phyloP scores from a whole-genome alignment of 495 filamentous ascomycete genomes.

The Penicillium pulvis region DNA sequence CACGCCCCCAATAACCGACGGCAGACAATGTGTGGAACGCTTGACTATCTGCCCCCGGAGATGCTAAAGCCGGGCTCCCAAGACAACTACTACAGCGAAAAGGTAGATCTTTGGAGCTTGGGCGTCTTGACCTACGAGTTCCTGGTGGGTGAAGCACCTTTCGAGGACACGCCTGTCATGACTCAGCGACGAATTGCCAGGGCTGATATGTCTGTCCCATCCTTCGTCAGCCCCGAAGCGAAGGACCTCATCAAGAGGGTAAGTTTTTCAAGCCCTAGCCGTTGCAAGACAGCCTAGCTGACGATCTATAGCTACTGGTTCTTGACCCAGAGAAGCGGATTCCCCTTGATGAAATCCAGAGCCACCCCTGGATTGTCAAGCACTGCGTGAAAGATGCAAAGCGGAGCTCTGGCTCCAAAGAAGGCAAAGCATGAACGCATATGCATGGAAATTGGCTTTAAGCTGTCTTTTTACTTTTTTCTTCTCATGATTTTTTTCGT shows the following conservation, averaged over 20 bases:
- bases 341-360: slow-evolving; percentile 82
- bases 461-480: slow-evolving; percentile 20
- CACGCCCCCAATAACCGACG: slow-evolving; percentile 94
- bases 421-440: slow-evolving; percentile 35
- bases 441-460: slow-evolving; percentile 29
- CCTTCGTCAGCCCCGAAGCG: slow-evolving; percentile 87
- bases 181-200: slow-evolving; percentile 87
- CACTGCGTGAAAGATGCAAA: slow-evolving; percentile 80
- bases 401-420: slow-evolving; percentile 46
- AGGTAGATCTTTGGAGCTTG: slow-evolving; percentile 94
- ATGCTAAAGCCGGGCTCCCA: slow-evolving; percentile 83
- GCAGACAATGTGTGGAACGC: slow-evolving; percentile 94
- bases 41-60: slow-evolving; percentile 97
- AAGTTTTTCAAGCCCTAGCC: slow-evolving; percentile 23
- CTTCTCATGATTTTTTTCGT: slow-evolving; percentile 5
- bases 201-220: slow-evolving; percentile 90
- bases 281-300: slow-evolving; percentile 17
- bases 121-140: slow-evolving; percentile 98
- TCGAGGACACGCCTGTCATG: slow-evolving; percentile 94
- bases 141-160: slow-evolving; percentile 91
- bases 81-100: slow-evolving; percentile 89
- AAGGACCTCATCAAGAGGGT: slow-evolving; percentile 91
- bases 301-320: slow-evolving; percentile 69
- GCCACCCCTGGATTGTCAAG: slow-evolving; percentile 96
- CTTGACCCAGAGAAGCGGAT: slow-evolving; percentile 94